Evolutionary conservation across 2,329 filamentous ascomycete species (phyloP).

Genomic region (Thielaviopsis euricoi): DNA sequence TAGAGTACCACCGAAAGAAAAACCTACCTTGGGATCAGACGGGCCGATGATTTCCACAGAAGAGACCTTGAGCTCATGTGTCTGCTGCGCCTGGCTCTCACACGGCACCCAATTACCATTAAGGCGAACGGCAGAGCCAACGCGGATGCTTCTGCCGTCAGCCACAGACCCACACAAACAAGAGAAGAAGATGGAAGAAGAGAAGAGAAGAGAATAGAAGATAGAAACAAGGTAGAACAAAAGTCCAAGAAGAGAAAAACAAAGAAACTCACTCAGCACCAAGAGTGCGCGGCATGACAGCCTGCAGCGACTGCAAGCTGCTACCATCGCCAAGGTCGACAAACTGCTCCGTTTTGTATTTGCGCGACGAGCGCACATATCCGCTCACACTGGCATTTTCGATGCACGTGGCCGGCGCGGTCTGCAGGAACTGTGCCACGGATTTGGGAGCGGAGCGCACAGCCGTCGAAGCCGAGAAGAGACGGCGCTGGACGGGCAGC

Average conservation of each 20-base stretch:
- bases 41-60: conserved; percentile 54
- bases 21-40: conserved; percentile 60
- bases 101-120: conserved; percentile 62
- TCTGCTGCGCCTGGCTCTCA: conserved; percentile 44
- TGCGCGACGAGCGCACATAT: conserved; percentile 68
- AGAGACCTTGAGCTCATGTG: conserved; percentile 62
- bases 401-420: conserved; percentile 27
- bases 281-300: conserved; percentile 55
- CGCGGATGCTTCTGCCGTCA: conserved; percentile 45
- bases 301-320: conserved; percentile 62
- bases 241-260: conserved; percentile 11
- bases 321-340: conserved; percentile 79
- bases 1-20: background rate
- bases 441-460: conserved; percentile 19
- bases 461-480: conserved; percentile 4
- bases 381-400: conserved; percentile 51
- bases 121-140: conserved; percentile 64
- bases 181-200: too few species aligned
- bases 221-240: background rate
- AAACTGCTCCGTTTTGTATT: conserved; percentile 73
- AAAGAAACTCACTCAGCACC: conserved; percentile 47
- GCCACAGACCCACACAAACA: background rate
- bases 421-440: conserved; percentile 39
- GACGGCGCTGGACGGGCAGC: background rate
- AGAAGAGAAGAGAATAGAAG: too few species aligned